Evolutionary conservation across 2,329 filamentous ascomycete species (phyloP).

Genomic region (Epichloe festucae): DNA sequence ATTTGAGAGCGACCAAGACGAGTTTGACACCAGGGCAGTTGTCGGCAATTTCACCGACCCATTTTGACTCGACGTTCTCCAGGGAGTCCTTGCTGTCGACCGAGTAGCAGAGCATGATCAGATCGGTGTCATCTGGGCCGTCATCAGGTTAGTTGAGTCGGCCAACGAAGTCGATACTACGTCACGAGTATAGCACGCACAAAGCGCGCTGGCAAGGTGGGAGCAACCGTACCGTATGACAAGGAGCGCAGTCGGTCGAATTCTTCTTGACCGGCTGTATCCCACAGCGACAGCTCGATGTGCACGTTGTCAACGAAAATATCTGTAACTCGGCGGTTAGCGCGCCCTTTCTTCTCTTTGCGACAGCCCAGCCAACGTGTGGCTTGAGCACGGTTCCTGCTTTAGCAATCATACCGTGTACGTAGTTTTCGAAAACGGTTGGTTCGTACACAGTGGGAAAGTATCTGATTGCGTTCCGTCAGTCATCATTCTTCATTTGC

Average conservation of each 20-base stretch:
- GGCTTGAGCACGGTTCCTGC: background rate
- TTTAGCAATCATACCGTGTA: conserved; percentile 58
- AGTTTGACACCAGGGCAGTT: conserved; percentile 94
- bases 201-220: background rate
- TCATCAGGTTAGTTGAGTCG: conserved; percentile 6
- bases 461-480: conserved; percentile 44
- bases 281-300: conserved; percentile 95
- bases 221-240: conserved; percentile 56
- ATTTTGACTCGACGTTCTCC: conserved; percentile 97
- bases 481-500: background rate
- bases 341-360: background rate
- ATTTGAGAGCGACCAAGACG: conserved; percentile 91
- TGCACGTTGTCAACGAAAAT: conserved; percentile 97
- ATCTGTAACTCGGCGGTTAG: conserved; percentile 38
- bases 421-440: conserved; percentile 98
- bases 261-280: conserved; percentile 97
- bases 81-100: conserved; percentile 93
- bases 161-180: background rate
- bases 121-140: conserved; percentile 65
- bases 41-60: conserved; percentile 95
- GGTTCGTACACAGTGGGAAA: conserved; percentile 98
- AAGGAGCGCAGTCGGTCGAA: conserved; percentile 92
- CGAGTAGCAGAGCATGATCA: conserved; percentile 98
- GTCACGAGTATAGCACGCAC: background rate
- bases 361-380: background rate